These are phyloP conservation scores for Pilatotrama ljubarskyi DNA, from an alignment of 768 basidiomycete genomes.

Conservation along the genomic window DNA sequence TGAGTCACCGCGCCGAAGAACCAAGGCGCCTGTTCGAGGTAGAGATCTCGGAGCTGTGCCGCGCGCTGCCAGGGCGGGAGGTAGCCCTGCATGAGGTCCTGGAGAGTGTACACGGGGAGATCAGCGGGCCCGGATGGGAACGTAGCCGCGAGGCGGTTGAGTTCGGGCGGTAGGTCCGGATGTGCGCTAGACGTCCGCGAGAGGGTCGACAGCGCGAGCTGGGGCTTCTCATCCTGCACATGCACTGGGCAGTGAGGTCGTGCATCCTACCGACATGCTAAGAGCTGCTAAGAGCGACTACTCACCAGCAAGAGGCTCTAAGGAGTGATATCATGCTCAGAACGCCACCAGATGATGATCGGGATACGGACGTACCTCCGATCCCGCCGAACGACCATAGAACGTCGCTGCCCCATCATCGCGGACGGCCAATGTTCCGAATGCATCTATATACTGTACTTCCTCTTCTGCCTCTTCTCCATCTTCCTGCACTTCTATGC, in stretches of 20 bases:
- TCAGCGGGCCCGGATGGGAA: constrained; percentile 53
- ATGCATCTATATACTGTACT: constrained; percentile 25
- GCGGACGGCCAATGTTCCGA: constrained; percentile 70
- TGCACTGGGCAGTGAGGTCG: background rate
- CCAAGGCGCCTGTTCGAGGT: constrained; percentile 79
- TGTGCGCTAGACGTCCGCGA: background rate
- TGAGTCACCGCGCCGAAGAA: constrained; percentile 72
- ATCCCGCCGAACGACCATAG: constrained; percentile 73
- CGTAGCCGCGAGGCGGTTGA: constrained; percentile 32
- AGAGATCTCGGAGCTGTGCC: constrained; percentile 59
- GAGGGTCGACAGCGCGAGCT: constrained; percentile 1
- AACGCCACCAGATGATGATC: background rate
- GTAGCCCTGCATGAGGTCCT: constrained; percentile 47
- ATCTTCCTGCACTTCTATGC: constrained; percentile 21
- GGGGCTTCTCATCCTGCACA: constrained; percentile 20
- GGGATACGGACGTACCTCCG: constrained; percentile 54
- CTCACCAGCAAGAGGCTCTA: constrained; percentile 29
- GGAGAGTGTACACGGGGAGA: constrained; percentile 40
- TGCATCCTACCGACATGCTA: background rate
- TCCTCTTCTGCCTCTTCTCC: constrained; percentile 34
- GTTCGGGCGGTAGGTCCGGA: constrained; percentile 13
- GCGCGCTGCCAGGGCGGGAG: constrained; percentile 64
- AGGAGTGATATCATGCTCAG: background rate
- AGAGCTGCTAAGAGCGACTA: background rate
- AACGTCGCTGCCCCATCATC: constrained; percentile 68